These are phyloP conservation scores for Ophiostoma quercus DNA, from an alignment of 2,329 filamentous ascomycete genomes.

Conservation along the genomic window DNA sequence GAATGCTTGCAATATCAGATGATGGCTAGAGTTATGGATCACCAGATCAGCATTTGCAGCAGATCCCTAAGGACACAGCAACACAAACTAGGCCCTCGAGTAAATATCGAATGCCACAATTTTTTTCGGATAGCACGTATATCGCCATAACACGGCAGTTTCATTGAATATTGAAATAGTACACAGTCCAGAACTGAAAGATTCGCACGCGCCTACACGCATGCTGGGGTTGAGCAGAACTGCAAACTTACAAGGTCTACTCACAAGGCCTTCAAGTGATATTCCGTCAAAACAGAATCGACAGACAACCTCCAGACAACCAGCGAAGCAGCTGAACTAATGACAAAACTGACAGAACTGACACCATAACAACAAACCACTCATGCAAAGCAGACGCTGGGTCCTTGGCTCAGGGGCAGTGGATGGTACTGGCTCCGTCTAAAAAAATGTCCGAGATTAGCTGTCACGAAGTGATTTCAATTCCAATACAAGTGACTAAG, in stretches of 20 bases:
- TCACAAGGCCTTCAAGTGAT: too few species aligned
- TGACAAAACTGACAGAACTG: background rate
- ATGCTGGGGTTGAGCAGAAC: too few species aligned
- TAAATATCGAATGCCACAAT: background rate
- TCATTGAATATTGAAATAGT: too few species aligned
- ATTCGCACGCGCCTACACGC: too few species aligned
- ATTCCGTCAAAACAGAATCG: too few species aligned
- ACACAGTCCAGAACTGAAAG: too few species aligned
- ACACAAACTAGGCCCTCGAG: background rate
- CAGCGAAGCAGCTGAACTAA: background rate
- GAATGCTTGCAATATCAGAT: too few species aligned
- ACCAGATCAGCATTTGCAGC: background rate
- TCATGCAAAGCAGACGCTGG: background rate
- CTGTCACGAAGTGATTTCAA: background rate
- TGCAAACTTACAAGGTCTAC: too few species aligned
- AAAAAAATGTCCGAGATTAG: conserved; percentile 12
- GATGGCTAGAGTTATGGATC: background rate
- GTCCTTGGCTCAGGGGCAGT: conserved; percentile 9
- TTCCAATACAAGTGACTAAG: background rate
- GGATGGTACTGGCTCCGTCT: conserved; percentile 3
- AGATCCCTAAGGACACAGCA: background rate
- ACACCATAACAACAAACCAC: background rate
- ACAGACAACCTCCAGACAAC: too few species aligned
- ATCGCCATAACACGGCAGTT: too few species aligned
- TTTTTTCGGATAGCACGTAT: background rate